Percentiles rank a stretch among this genome's conserved stretches.
Evolutionary conservation across 345 rosid genomes (phyloP).

Genomic region (Citrus trifoliata): DNA sequence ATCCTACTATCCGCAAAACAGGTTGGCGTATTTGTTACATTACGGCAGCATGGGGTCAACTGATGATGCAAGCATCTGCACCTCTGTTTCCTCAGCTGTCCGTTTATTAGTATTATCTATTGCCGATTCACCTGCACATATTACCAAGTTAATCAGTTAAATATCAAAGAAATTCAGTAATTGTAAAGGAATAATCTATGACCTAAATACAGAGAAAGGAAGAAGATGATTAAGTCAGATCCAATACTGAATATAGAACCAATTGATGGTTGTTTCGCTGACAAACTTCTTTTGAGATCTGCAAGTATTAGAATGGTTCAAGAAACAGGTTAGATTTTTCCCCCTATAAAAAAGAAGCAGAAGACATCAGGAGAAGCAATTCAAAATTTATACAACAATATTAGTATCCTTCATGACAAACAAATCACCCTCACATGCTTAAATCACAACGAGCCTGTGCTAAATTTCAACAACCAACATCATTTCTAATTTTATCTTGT

Average conservation of each 20-base stretch:
- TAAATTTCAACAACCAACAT: background rate
- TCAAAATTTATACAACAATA: background rate
- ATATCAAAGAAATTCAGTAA: background rate
- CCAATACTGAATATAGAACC: slow-evolving; percentile 33
- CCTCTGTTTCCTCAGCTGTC: slow-evolving; percentile 47
- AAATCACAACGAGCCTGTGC: background rate
- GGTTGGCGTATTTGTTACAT: slow-evolving; percentile 16
- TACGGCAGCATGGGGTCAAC: slow-evolving; percentile 77
- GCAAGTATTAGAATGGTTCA: slow-evolving; percentile 19
- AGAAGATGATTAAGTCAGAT: background rate
- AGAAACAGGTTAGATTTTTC: background rate
- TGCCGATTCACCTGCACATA: slow-evolving; percentile 51
- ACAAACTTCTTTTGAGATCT: slow-evolving; percentile 34
- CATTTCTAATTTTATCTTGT: background rate
- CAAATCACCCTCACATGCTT: background rate
- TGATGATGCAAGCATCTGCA: slow-evolving; percentile 56
- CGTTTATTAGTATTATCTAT: slow-evolving; percentile 34
- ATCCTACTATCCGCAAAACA: slow-evolving; percentile 9
- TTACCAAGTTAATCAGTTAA: slow-evolving; percentile 2
- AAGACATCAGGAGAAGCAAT: background rate
- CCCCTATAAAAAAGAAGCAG: background rate
- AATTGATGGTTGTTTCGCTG: slow-evolving; percentile 26
- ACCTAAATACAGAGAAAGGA: background rate
- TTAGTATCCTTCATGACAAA: background rate
- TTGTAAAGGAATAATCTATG: background rate